Evolutionary conservation across 2,329 filamentous ascomycete species (phyloP), one percentile per base, ranked within the genome.

Genomic region (Scleromitrula shiraiana): DNA sequence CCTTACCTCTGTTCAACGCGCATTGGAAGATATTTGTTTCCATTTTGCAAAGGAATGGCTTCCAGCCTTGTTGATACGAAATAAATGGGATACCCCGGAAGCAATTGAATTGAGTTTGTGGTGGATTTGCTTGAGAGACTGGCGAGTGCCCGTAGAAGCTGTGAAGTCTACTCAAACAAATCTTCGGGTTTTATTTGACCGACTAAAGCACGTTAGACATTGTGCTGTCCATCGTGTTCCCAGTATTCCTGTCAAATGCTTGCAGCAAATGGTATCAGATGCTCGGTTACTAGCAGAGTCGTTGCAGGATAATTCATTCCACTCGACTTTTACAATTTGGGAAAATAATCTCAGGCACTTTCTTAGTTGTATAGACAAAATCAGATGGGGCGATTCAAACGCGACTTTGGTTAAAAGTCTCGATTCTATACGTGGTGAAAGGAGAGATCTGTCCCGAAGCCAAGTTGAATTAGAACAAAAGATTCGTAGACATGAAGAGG

Each of bases 11-110:
- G 39, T 47, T 14, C 53, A 55, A 46, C 24, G n/a, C 6, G 44
- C 50, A 12, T 26, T 55, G 5, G 53, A 55, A 43, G 47, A 50
- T n/a, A 42, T 44, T 20, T 50, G 49, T 7, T 55, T 44, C 36
- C 27, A 48, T 5, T 55, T 54, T 9, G 53, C 48, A 10, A 14
- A 52, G 44, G 52, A 45, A 26, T 55, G 53, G 53, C 41, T 55
- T 29, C 53, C 53, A 12, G 22, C 23, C 2, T 29, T 54, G 10
- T 27, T 55, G 33, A n/a, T 39, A 10, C 36, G 8, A 5, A 50
- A 49, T 9, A 38, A 41, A 14, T 55, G 49, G 49, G 48, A 50
- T n/a, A 44, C 46, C 15, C 52, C 49, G 12, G 53, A 55, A 32
- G 50, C 50, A 19, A 41, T 49, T 9, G 53, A 55, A 41, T 32